Base-by-base conservation (phyloP, 345 rosid species). In the Acer campestre region DNA sequence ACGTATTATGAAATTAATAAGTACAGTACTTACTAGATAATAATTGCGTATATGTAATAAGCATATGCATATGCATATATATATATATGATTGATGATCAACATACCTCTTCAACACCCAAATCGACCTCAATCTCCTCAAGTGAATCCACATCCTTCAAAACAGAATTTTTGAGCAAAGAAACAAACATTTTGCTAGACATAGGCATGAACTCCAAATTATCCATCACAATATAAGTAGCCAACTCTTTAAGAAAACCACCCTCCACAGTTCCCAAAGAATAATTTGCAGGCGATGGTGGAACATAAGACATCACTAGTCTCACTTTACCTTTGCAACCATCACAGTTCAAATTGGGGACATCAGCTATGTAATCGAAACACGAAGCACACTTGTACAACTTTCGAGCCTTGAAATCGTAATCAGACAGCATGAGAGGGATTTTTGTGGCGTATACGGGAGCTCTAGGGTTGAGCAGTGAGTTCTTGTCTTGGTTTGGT, bases 101-200 rank as follows among this genome's bases (percentile, higher is more conserved):
- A 29, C 31, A 29, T 29, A 29, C 77, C 86, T 79, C 76, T 13
- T 75, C 48, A 10, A 79, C 27, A 18, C 78, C 76, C 4, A 84
- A 13, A 18, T 62, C 38, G 10, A 81, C 29, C 4, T 42, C 29
- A 49, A 17, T 65, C 29, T 84, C 80, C 46, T 72, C 67, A 0
- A 80, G 73, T 0, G 16, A 55, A 10, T 56, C 62, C 23, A 80
- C 0, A n/a, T 83, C 78, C 68, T 68, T 68, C 18, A 83, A n/a
- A 4, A 48, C 40, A 53, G 71, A 80, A 65, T 63, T 72, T n/a
- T 56, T 81, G 0, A 81, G 80, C 68, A 81, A 17, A 7, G 73
- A 1, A 38, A 75, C 10, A 29, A 35, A 18, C 17, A 75, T 49
- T 2, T 49, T 68, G n/a, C 71, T 78, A 17, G 82, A 68, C 73